phyloP scores from a whole-genome alignment of 2,329 filamentous ascomycete species.

The Aspergillus sp. region DNA sequence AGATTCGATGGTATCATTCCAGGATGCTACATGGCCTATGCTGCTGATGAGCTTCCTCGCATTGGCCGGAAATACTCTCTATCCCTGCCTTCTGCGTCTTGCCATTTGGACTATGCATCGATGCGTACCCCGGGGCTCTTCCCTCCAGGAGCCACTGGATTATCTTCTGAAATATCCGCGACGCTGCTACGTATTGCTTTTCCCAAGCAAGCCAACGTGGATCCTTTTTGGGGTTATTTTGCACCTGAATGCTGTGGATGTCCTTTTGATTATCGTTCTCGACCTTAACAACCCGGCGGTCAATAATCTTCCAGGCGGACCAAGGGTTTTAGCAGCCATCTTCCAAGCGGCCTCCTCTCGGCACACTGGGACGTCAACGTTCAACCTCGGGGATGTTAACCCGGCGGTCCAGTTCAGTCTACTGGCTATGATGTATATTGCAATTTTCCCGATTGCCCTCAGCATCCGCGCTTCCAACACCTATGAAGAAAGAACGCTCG shows the following conservation, averaged over 20 bases:
- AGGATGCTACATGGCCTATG: slow-evolving; percentile 42
- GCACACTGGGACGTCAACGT: slow-evolving; percentile 52
- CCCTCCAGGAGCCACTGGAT: slow-evolving; percentile 35
- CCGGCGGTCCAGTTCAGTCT: slow-evolving; percentile 58
- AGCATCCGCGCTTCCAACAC: slow-evolving; percentile 61
- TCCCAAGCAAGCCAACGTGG: slow-evolving; percentile 61
- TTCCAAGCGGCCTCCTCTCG: slow-evolving; percentile 56
- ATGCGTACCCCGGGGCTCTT: slow-evolving; percentile 37
- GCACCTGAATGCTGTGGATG: slow-evolving; percentile 56
- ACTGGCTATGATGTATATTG: slow-evolving; percentile 68
- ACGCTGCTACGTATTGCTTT: slow-evolving; percentile 62
- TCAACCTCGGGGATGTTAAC: slow-evolving; percentile 53
- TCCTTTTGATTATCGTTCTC: slow-evolving; percentile 53
- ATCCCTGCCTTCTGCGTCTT: slow-evolving; percentile 56
- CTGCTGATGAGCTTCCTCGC: slow-evolving; percentile 41
- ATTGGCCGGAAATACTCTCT: slow-evolving; percentile 44
- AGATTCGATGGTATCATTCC: slow-evolving; percentile 54
- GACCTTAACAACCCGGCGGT: slow-evolving; percentile 55
- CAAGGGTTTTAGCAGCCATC: slow-evolving; percentile 54
- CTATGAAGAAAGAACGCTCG: slow-evolving; percentile 60
- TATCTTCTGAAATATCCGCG: slow-evolving; percentile 64
- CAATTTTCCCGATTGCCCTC: slow-evolving; percentile 61
- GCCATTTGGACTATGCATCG: slow-evolving; percentile 57
- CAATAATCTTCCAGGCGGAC: slow-evolving; percentile 35
- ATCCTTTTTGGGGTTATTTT: slow-evolving; percentile 51